These are phyloP conservation scores for Tricholoma flavovirens DNA, from an alignment of 768 basidiomycete species.

Conservation along the genomic window DNA sequence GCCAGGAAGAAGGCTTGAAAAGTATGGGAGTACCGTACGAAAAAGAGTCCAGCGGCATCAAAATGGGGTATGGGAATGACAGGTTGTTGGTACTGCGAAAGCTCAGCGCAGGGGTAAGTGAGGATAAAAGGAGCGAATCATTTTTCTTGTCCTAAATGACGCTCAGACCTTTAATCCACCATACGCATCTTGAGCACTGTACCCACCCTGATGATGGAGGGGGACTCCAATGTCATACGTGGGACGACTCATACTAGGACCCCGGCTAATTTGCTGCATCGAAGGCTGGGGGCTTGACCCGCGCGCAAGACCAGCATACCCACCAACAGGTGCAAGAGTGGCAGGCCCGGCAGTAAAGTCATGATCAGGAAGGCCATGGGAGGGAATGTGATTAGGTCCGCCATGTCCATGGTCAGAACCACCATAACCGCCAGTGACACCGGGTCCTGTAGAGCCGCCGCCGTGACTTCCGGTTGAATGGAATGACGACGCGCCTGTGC, in stretches of 20 bases:
- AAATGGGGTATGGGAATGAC: slow-evolving; percentile 11
- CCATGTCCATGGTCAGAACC: slow-evolving; percentile 27
- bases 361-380: slow-evolving; percentile 57
- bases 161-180: slow-evolving; percentile 14
- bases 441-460: slow-evolving; percentile 18
- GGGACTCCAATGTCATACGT: slow-evolving; percentile 56
- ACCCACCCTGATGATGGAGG: slow-evolving; percentile 53
- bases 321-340: slow-evolving; percentile 61
- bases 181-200: slow-evolving; percentile 32
- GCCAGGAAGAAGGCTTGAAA: not conserved
- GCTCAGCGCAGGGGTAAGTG: not conserved
- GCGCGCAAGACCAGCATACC: slow-evolving; percentile 78
- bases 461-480: slow-evolving; percentile 46
- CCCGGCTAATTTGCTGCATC: slow-evolving; percentile 49
- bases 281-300: slow-evolving; percentile 66
- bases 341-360: slow-evolving; percentile 67
- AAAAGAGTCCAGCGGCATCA: not conserved
- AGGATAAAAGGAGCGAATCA: slow-evolving; percentile 2
- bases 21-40: not conserved
- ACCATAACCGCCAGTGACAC: slow-evolving; percentile 10
- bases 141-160: not conserved
- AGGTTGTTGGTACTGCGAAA: slow-evolving; percentile 9
- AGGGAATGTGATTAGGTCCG: slow-evolving; percentile 19
- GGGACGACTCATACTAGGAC: slow-evolving; percentile 40
- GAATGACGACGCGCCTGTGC: slow-evolving; percentile 66